Percentiles rank a stretch among this genome's conserved stretches.
phyloP scores from a whole-genome alignment of 169 alveolate species.

The Ichthyophthirius multifiliis region DNA sequence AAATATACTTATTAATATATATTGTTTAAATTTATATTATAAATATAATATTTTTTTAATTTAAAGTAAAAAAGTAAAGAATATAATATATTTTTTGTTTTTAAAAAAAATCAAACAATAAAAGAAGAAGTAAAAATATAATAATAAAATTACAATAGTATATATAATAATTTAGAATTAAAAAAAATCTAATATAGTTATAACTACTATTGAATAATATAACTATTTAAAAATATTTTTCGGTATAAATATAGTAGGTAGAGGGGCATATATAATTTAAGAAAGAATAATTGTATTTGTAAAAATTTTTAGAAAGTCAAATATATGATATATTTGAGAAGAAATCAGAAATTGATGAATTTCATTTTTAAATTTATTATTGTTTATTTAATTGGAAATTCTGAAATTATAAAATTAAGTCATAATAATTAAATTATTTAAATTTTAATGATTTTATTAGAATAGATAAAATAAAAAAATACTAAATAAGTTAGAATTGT shows the following conservation, averaged over 20 bases:
- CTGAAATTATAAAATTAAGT: constrained; percentile 24
- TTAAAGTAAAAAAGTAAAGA: constrained; percentile 8
- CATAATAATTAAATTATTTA: constrained; percentile 21
- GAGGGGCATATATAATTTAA: constrained; percentile 39
- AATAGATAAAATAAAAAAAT: neutral
- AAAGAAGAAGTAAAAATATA: constrained; percentile 19
- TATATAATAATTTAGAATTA: constrained; percentile 27
- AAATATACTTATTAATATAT: constrained; percentile 4
- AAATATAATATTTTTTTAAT: neutral
- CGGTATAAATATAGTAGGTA: constrained; percentile 24
- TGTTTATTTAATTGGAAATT: neutral
- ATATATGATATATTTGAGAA: constrained; percentile 19
- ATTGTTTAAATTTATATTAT: constrained; percentile 24
- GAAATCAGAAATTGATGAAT: constrained; percentile 15
- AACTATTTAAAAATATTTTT: neutral
- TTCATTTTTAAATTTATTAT: constrained; percentile 12
- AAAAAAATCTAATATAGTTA: constrained; percentile 7
- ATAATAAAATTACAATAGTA: constrained; percentile 8
- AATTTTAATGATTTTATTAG: neutral
- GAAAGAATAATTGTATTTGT: constrained; percentile 22
- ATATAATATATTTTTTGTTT: neutral
- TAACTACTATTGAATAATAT: constrained; percentile 16
- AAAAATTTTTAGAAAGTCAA: constrained; percentile 9
- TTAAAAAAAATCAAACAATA: neutral
- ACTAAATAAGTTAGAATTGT: constrained; percentile 7